Percentiles rank a stretch among this genome's conserved stretches.
Evolutionary conservation across 2,329 filamentous ascomycete genomes (phyloP).

Genomic region (Epichloe sibirici): DNA sequence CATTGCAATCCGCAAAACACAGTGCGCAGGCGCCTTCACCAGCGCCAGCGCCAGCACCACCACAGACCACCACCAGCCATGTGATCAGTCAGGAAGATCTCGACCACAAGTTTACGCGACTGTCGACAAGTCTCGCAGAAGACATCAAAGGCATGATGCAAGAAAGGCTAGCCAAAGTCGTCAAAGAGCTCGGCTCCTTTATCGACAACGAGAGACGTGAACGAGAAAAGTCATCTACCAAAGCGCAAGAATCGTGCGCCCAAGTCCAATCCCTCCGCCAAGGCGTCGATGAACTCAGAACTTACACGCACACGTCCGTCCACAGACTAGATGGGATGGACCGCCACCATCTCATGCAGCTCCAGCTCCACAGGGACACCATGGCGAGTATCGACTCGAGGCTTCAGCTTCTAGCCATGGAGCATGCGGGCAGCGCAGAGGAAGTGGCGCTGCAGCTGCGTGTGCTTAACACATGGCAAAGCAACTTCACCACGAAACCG

Average conservation of each 20-base stretch:
- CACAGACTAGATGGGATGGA: neutral
- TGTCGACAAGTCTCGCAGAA: neutral
- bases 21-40: neutral
- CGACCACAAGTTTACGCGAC: constrained; percentile 3
- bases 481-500: constrained; percentile 32
- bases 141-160: constrained; percentile 1
- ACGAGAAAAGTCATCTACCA: constrained; percentile 3
- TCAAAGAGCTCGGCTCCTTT: constrained; percentile 7
- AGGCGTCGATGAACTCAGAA: constrained; percentile 2
- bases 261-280: constrained; percentile 1
- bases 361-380: neutral
- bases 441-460: constrained; percentile 24
- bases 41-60: neutral
- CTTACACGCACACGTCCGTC: neutral
- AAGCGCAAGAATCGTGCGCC: constrained; percentile 5
- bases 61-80: neutral
- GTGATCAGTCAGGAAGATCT: neutral
- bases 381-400: neutral
- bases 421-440: constrained; percentile 9
- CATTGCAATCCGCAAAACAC: neutral
- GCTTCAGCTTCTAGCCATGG: neutral
- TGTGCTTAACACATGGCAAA: constrained; percentile 34
- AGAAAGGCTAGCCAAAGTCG: constrained; percentile 2
- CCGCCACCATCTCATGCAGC: neutral
- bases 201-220: constrained; percentile 12